These are phyloP conservation scores for Trichoderma asperellum DNA, from an alignment of 2,329 filamentous ascomycete species.

Conservation along the genomic window DNA sequence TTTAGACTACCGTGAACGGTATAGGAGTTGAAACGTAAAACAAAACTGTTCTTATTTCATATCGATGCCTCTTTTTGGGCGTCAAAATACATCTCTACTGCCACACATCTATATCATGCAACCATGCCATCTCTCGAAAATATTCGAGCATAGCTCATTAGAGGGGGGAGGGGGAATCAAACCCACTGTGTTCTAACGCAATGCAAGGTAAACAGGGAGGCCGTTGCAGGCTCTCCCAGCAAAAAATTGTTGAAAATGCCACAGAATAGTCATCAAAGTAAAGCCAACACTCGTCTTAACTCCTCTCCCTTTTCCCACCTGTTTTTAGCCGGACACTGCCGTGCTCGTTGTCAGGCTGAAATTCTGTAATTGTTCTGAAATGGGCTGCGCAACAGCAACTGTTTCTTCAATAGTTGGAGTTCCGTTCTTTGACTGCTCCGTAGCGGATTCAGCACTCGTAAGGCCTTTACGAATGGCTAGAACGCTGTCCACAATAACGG, in stretches of 20 bases:
- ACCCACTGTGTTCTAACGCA: background rate
- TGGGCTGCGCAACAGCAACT: conserved; percentile 1
- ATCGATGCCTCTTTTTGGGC: background rate
- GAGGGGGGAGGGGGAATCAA: too few species aligned
- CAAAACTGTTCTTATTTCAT: background rate
- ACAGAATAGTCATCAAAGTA: background rate
- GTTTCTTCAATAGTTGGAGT: conserved; percentile 14
- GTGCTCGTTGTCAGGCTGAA: conserved; percentile 22
- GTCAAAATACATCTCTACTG: background rate
- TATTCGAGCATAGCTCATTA: background rate
- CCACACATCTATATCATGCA: background rate
- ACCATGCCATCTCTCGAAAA: background rate
- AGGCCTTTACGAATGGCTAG: conserved; percentile 90
- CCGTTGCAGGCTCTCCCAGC: background rate
- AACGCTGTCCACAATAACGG: conserved; percentile 95
- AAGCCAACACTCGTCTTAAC: background rate
- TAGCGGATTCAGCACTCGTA: conserved; percentile 50
- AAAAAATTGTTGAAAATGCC: background rate
- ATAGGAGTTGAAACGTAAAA: background rate
- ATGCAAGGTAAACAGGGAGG: background rate
- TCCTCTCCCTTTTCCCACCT: background rate
- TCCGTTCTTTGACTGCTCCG: conserved; percentile 26
- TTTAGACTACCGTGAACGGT: background rate
- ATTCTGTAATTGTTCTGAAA: conserved; percentile 18
- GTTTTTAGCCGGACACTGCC: background rate